Evolutionary conservation across 495 filamentous ascomycete species (phyloP).

Genomic region (Aspergillus campestris): DNA sequence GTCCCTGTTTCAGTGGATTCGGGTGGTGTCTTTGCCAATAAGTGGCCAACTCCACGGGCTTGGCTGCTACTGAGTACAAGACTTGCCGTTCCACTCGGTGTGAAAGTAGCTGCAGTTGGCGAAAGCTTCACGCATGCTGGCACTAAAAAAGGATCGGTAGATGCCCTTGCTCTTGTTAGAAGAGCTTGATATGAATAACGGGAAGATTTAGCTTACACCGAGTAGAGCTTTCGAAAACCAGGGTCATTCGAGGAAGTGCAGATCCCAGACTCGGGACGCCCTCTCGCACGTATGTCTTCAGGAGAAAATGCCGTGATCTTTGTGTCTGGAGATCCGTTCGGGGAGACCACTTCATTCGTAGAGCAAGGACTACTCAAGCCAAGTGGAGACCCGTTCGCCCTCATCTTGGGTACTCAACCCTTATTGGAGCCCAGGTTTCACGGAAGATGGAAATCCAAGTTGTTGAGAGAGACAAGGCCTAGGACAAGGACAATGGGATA

Average conservation of each 20-base stretch:
- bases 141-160: constrained; percentile 22
- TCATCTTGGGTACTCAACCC: constrained; percentile 8
- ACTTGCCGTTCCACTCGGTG: constrained; percentile 18
- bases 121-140: constrained; percentile 17
- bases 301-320: constrained; percentile 56
- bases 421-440: no score
- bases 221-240: constrained; percentile 12
- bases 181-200: not conserved
- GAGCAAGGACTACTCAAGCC: constrained; percentile 47
- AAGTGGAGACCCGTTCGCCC: constrained; percentile 17
- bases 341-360: constrained; percentile 45
- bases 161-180: constrained; percentile 11
- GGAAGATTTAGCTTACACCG: constrained; percentile 9
- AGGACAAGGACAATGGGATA: no score
- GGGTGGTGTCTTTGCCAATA: constrained; percentile 6
- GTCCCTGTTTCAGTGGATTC: constrained; percentile 2
- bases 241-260: constrained; percentile 7
- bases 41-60: constrained; percentile 6
- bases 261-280: constrained; percentile 9
- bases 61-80: constrained; percentile 1
- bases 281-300: constrained; percentile 34
- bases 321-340: constrained; percentile 55
- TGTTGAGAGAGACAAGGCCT: not conserved
- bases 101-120: constrained; percentile 28
- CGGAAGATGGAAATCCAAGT: no score